Percentiles rank a stretch among this genome's conserved stretches.
Conservation (phyloP, 2,329 filamentous ascomycete genomes). For the Sarocladium oryzae region DNA sequence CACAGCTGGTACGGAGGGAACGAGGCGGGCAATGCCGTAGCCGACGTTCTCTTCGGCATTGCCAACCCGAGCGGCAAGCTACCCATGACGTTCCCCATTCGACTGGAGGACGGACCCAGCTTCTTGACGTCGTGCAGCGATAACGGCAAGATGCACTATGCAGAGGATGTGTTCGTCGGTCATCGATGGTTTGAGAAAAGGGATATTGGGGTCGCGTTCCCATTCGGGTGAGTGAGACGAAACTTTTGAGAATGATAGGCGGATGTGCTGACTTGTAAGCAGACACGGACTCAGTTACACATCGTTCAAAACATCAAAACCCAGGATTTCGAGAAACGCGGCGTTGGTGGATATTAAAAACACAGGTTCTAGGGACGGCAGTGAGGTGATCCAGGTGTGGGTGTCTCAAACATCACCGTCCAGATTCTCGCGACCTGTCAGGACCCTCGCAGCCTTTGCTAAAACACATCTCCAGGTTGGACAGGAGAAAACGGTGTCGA, state of each 20-base stretch:
- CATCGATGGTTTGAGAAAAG: conserved; percentile 60
- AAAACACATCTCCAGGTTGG: background rate
- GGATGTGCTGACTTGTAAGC: background rate
- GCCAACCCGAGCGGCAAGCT: conserved; percentile 46
- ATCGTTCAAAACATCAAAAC: background rate
- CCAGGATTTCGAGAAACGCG: background rate
- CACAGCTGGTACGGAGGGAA: conserved; percentile 15
- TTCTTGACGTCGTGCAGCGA: conserved; percentile 61
- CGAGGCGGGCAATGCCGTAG: conserved; percentile 16
- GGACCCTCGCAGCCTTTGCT: background rate
- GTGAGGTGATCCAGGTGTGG: background rate
- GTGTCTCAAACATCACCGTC: background rate
- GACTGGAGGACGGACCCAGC: conserved; percentile 58
- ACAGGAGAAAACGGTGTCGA: background rate
- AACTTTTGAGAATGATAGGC: background rate
- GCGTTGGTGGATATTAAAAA: background rate
- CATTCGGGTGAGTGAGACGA: conserved; percentile 51
- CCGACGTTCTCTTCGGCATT: conserved; percentile 14
- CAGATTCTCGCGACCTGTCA: background rate
- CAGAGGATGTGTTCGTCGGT: conserved; percentile 65
- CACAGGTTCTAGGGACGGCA: background rate
- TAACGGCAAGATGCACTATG: conserved; percentile 58
- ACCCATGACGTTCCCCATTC: conserved; percentile 56
- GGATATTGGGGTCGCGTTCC: conserved; percentile 44
- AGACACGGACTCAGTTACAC: background rate